Conservation (phyloP, 805 yeast species). For the Candida maris region DNA sequence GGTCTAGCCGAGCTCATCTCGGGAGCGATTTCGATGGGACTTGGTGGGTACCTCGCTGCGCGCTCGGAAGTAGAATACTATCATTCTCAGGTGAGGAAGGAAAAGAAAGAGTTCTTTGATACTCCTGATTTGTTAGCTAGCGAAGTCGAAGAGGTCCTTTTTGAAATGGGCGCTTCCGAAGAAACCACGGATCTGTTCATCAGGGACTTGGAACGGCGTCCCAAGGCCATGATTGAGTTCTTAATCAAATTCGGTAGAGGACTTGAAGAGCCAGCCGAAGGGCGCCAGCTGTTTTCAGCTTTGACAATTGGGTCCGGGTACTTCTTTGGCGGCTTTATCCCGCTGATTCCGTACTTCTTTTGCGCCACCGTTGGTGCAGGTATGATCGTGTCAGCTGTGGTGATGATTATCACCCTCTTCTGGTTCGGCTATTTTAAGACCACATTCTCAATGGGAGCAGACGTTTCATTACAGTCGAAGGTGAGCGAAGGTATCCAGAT, state of each 20-base stretch:
- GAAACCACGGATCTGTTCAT: conserved; percentile 71
- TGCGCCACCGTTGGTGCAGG: conserved; percentile 73
- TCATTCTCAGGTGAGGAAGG: conserved; percentile 65
- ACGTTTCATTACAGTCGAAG: conserved; percentile 56
- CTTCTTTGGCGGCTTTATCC: conserved; percentile 89
- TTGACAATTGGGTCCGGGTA: conserved; percentile 86
- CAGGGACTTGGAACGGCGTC: conserved; percentile 72
- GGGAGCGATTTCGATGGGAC: conserved; percentile 97
- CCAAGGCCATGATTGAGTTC: conserved; percentile 78
- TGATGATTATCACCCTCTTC: conserved; percentile 84
- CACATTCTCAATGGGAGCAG: conserved; percentile 76
- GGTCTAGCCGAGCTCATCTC: conserved; percentile 96
- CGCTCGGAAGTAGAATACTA: conserved; percentile 80
- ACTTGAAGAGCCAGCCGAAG: conserved; percentile 92
- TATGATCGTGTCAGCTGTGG: conserved; percentile 64
- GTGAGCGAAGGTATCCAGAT: conserved; percentile 81
- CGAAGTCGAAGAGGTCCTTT: conserved; percentile 75
- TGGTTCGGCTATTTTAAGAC: conserved; percentile 86
- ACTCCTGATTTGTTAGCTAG: conserved; percentile 64
- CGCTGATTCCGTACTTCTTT: conserved; percentile 88
- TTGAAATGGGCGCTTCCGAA: conserved; percentile 70
- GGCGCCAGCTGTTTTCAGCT: conserved; percentile 84
- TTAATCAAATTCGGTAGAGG: conserved; percentile 86
- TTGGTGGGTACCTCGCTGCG: conserved; percentile 96
- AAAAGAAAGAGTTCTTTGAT: conserved; percentile 63